Percentiles rank a stretch among this genome's conserved stretches.
These are phyloP conservation scores for Aspergillus sp. DNA, from an alignment of 2,329 filamentous ascomycete species.

Conservation along the genomic window DNA sequence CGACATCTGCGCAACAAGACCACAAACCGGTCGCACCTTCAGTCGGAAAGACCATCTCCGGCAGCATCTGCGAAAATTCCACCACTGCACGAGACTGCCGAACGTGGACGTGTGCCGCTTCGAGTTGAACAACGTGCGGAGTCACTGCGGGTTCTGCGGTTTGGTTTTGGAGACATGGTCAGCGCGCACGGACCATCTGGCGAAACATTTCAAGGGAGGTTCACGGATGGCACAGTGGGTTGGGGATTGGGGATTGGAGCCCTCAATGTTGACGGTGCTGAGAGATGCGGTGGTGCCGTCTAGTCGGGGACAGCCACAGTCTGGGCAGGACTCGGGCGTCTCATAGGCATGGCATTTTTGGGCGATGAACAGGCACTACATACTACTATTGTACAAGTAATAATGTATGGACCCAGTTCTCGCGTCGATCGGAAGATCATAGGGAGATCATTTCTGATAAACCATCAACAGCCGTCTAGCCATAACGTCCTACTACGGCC, in stretches of 20 bases:
- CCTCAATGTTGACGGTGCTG: slow-evolving; percentile 21
- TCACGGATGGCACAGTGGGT: slow-evolving; percentile 48
- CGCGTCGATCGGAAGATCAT: too few relatives aligned
- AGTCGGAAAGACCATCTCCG: slow-evolving; percentile 51
- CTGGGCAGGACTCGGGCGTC: too few relatives aligned
- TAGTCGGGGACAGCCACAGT: slow-evolving; percentile 1
- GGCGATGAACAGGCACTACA: too few relatives aligned
- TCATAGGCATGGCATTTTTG: too few relatives aligned
- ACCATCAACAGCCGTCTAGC: too few relatives aligned
- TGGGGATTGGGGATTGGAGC: slow-evolving; percentile 45
- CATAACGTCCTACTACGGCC: too few relatives aligned
- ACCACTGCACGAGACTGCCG: slow-evolving; percentile 41
- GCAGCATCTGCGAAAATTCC: slow-evolving; percentile 51
- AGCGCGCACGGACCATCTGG: slow-evolving; percentile 46
- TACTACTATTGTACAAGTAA: too few relatives aligned
- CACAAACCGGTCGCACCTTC: slow-evolving; percentile 45
- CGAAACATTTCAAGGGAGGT: slow-evolving; percentile 48
- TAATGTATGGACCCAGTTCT: too few relatives aligned
- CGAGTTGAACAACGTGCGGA: slow-evolving; percentile 43
- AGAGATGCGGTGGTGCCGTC: slow-evolving; percentile 29
- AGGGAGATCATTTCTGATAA: too few relatives aligned
- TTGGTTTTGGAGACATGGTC: slow-evolving; percentile 43
- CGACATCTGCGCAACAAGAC: slow-evolving; percentile 44
- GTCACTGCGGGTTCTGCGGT: slow-evolving; percentile 48
- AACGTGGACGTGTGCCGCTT: slow-evolving; percentile 50